Base-by-base conservation (phyloP, 148 eudicot genomes). In the Chenopodium album region DNA sequence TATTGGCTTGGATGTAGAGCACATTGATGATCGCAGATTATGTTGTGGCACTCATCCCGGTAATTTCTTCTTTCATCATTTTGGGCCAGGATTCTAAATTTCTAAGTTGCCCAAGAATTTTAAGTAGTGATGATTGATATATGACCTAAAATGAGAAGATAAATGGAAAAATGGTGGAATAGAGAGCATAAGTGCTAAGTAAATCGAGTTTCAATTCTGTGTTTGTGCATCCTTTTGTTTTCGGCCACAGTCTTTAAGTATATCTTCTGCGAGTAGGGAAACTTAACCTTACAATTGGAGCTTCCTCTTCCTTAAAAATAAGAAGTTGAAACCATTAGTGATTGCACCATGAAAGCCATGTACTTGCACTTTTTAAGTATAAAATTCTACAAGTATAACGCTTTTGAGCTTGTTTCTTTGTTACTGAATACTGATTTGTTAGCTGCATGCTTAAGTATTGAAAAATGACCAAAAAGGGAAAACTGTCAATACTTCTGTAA, bases 41-140 rank as follows among this genome's bases (percentile, higher is more conserved):
- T 94, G 98, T n/a, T 94, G 98, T 80, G 98, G 98, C 66, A 94
- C 98, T 73, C 91, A 94, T 59, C 96, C 96, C 62, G 94, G 96
- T 92, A 87, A 84, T 37, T 56, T 75, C 74, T 82, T 73, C 46
- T 28, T 26, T 67, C 56, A 4, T 63, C 54, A 48, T 71, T 62
- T 37, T 20, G 16, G 29, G 19, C 12, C 20, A 52, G 28, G 65
- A 50, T 65, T 64, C 34, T 32, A 23, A 17, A 1, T 19, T 65
- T 64, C 34, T 32, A 23, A 17, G 3, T 19, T 63, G 13, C 22
- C 19, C 19, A 9, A 60, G 44, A 46, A 52, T 47, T 17, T 31
- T 47, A 8, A n/a, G 48, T 26, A 41, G 67, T 22, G 41, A 26
- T 22, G 1, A 31, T 74, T 29, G 28, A 63, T 71, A 1, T 6